phyloP scores from a whole-genome alignment of 345 rosid species.

The Rubroshorea leprosula region DNA sequence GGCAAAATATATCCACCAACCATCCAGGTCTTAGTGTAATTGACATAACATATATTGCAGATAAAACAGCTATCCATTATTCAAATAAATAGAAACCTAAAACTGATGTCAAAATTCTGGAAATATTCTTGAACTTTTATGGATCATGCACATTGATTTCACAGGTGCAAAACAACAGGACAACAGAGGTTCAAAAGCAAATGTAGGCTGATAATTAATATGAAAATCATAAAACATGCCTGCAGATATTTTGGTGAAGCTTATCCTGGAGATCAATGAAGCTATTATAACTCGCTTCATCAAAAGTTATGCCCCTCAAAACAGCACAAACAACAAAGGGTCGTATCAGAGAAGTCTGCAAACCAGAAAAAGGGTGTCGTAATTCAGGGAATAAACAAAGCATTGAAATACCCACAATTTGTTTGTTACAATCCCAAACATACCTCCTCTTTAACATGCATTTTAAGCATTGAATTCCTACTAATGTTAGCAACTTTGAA shows the following conservation, averaged over 20 bases:
- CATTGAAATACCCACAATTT: constrained; percentile 4
- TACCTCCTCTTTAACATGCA: constrained; percentile 76
- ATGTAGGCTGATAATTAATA: no score
- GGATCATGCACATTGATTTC: no score
- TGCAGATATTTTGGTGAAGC: constrained; percentile 90
- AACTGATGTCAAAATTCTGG: no score
- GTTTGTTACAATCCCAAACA: neutral
- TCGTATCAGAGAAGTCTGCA: constrained; percentile 65
- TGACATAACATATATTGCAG: no score
- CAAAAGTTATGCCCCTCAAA: constrained; percentile 71
- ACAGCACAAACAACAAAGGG: constrained; percentile 83
- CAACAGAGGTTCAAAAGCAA: no score
- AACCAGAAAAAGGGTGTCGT: neutral
- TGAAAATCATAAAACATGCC: constrained; percentile 44
- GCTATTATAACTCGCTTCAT: constrained; percentile 86
- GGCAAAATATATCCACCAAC: neutral
- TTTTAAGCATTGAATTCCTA: constrained; percentile 48
- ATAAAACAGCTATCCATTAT: no score
- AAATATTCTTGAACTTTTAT: no score
- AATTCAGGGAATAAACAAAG: neutral
- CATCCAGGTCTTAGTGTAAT: no score
- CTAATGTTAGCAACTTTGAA: constrained; percentile 38
- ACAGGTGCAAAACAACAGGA: no score
- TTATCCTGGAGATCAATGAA: constrained; percentile 96
- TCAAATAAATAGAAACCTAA: no score